phyloP scores from a whole-genome alignment of 495 filamentous ascomycete genomes.

The Bacidia gigantensis region DNA sequence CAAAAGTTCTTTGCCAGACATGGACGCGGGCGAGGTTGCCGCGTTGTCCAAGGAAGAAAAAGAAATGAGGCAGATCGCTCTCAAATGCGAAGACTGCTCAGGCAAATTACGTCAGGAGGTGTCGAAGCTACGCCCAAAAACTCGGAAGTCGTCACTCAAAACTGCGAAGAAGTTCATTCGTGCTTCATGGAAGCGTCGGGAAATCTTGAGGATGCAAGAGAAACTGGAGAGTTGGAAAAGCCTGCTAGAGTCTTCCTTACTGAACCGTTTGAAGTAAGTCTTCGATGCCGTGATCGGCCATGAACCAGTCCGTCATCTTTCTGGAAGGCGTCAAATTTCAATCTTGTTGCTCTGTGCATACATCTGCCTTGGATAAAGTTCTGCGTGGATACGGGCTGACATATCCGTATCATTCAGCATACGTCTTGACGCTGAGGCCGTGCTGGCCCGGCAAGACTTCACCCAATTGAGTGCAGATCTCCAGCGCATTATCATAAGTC shows the following conservation, averaged over 20 bases:
- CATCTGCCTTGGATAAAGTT: neutral
- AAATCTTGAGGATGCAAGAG: neutral
- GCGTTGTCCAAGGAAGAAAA: neutral
- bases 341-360: neutral
- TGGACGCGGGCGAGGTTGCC: neutral
- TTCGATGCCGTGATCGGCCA: neutral
- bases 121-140: neutral
- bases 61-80: neutral
- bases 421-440: neutral
- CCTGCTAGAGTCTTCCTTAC: neutral
- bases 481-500: neutral
- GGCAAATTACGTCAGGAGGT: neutral
- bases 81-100: neutral
- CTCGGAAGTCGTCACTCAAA: neutral
- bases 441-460: neutral
- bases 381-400: neutral
- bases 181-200: neutral
- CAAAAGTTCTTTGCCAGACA: neutral
- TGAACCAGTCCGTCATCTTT: neutral
- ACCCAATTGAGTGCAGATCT: neutral
- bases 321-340: too few species aligned
- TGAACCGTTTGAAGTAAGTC: neutral
- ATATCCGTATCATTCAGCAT: neutral
- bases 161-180: neutral
- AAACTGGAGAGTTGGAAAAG: neutral